Conservation (phyloP, 2,329 filamentous ascomycete species). For the Aspergillus sergii region DNA sequence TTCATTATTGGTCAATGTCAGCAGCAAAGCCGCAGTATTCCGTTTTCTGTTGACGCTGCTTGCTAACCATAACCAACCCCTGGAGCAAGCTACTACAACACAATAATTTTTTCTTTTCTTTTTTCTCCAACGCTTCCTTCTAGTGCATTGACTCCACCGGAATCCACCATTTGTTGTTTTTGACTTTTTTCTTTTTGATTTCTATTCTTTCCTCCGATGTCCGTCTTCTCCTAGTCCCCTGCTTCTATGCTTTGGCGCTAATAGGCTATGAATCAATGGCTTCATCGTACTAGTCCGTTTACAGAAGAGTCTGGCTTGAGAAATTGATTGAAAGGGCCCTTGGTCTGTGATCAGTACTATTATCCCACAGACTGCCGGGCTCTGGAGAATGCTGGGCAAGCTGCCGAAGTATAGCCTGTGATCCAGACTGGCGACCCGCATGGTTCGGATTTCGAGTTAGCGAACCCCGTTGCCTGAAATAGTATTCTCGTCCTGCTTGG, state of each 20-base stretch:
- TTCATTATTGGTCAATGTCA: slow-evolving; percentile 9
- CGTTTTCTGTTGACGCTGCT: background rate
- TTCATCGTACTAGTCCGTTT: background rate
- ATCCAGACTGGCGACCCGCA: slow-evolving; percentile 12
- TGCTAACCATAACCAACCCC: slow-evolving; percentile 7
- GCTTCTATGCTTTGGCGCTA: background rate
- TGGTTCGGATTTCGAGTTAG: slow-evolving; percentile 17
- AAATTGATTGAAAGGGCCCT: background rate
- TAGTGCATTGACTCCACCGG: slow-evolving; percentile 5
- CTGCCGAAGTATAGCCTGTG: slow-evolving; percentile 4
- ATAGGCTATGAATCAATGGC: slow-evolving; percentile 1
- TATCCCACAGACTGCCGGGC: slow-evolving; percentile 3
- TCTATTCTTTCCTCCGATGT: background rate
- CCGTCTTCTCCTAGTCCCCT: background rate
- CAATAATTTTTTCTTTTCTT: background rate
- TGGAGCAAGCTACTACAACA: background rate
- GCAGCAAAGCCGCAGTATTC: slow-evolving; percentile 3
- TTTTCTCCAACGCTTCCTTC: slow-evolving; percentile 1
- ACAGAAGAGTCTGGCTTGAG: background rate
- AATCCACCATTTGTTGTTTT: slow-evolving; percentile 4
- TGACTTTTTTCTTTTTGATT: background rate
- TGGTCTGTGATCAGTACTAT: slow-evolving; percentile 5
- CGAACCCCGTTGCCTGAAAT: slow-evolving; percentile 27
- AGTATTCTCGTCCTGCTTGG: slow-evolving; percentile 22
- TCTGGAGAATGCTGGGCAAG: slow-evolving; percentile 2